A percentile compares a stretch with the other conserved stretches of the same genome.
These are phyloP conservation scores for Claviceps sp. DNA, from an alignment of 2,329 filamentous ascomycete genomes.

Conservation along the genomic window DNA sequence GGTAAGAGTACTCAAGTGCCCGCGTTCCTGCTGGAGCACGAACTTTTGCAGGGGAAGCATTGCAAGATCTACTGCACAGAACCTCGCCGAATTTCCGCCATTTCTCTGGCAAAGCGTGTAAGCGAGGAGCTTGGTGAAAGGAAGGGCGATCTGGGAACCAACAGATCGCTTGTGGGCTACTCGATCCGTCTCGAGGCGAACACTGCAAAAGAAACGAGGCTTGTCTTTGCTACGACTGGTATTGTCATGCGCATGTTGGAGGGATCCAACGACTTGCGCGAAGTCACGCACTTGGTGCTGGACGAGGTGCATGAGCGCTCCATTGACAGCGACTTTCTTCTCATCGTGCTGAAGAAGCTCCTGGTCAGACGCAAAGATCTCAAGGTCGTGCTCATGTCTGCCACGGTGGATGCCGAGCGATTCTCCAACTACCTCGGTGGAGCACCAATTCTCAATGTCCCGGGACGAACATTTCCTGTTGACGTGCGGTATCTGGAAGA, in stretches of 20 bases:
- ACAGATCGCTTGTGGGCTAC: conserved; percentile 78
- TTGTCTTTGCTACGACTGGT: conserved; percentile 81
- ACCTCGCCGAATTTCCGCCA: conserved; percentile 87
- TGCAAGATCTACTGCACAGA: conserved; percentile 96
- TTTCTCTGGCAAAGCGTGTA: conserved; percentile 83
- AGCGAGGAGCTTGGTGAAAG: conserved; percentile 88
- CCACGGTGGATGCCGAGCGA: conserved; percentile 81
- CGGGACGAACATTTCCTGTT: conserved; percentile 87
- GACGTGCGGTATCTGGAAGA: conserved; percentile 82
- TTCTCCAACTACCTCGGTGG: conserved; percentile 81
- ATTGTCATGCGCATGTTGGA: conserved; percentile 99
- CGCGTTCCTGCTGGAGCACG: conserved; percentile 80
- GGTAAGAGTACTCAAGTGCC: conserved; percentile 98
- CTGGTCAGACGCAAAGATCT: conserved; percentile 65
- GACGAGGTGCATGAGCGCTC: conserved; percentile 95
- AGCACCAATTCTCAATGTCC: conserved; percentile 79
- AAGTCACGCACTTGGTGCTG: conserved; percentile 88
- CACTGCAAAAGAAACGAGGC: conserved; percentile 62
- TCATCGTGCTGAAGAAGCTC: conserved; percentile 81
- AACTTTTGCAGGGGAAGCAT: conserved; percentile 62
- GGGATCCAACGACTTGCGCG: conserved; percentile 68
- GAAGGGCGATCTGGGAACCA: conserved; percentile 68
- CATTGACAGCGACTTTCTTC: conserved; percentile 91
- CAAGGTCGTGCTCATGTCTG: conserved; percentile 94
- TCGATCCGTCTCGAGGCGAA: conserved; percentile 89